Evolutionary conservation across 2,329 filamentous ascomycete genomes (phyloP).

Genomic region (Trichoderma koningiopsis): DNA sequence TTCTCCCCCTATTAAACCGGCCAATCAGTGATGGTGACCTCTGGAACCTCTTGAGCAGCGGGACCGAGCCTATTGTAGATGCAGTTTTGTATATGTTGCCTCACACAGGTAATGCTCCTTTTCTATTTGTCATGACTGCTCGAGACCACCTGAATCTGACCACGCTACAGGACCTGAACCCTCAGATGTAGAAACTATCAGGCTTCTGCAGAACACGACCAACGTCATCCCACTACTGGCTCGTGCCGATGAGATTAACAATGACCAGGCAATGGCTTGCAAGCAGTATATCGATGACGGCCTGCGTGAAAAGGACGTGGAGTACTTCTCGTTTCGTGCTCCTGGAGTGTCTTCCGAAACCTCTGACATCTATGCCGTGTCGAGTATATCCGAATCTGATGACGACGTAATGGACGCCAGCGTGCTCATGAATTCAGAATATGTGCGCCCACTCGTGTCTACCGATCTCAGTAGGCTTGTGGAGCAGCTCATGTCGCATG

Average conservation of each 20-base stretch:
- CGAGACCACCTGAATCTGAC: neutral
- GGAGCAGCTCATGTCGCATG: conserved; percentile 72
- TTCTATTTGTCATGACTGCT: conserved; percentile 30
- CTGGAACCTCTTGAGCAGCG: conserved; percentile 74
- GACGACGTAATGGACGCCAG: conserved; percentile 89
- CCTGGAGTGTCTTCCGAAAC: conserved; percentile 40
- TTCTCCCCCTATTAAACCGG: conserved; percentile 43
- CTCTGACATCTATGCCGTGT: conserved; percentile 70
- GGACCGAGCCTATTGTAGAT: conserved; percentile 82
- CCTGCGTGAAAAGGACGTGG: conserved; percentile 59
- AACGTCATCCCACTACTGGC: conserved; percentile 85
- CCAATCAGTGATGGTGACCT: conserved; percentile 73
- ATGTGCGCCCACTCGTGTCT: conserved; percentile 74
- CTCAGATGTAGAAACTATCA: conserved; percentile 70
- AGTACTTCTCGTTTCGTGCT: conserved; percentile 64
- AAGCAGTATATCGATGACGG: conserved; percentile 63
- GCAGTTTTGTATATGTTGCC: conserved; percentile 80
- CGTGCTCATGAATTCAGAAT: conserved; percentile 88
- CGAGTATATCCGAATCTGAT: conserved; percentile 71
- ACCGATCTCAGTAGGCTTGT: conserved; percentile 75
- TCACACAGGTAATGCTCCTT: conserved; percentile 56
- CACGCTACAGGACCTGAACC: conserved; percentile 35
- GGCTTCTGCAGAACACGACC: conserved; percentile 68
- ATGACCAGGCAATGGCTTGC: conserved; percentile 56
- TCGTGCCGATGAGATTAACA: conserved; percentile 69